Percentiles rank a stretch among this genome's conserved stretches.
phyloP scores from a whole-genome alignment of 106 monocot species.

The Dioscorea zingiberensis region DNA sequence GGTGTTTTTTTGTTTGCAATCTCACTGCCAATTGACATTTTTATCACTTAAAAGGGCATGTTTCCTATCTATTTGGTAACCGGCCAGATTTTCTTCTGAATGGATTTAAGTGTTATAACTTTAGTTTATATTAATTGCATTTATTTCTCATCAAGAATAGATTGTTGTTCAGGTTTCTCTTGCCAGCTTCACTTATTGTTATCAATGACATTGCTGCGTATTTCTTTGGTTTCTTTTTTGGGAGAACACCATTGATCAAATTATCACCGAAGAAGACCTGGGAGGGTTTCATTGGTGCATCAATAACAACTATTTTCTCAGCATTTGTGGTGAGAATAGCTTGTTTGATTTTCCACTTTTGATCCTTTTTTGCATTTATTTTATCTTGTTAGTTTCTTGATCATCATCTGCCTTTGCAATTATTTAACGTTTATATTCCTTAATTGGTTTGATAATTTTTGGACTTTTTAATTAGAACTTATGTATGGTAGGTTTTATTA shows the following conservation, averaged over 20 bases:
- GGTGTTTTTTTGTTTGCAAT: neutral
- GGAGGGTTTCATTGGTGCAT: constrained; percentile 98
- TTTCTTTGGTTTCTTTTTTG: constrained; percentile 98
- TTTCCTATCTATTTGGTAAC: neutral
- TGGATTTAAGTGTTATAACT: neutral
- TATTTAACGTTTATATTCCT: too few relatives aligned
- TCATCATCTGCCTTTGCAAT: neutral
- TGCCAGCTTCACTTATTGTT: constrained; percentile 89
- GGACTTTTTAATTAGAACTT: too few relatives aligned
- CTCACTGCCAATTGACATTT: neutral
- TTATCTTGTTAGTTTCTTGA: neutral
- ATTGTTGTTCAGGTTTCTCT: constrained; percentile 80
- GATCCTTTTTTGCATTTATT: neutral
- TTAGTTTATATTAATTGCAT: neutral
- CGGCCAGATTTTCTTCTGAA: neutral
- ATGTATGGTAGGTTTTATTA: too few relatives aligned
- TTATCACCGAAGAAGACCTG: constrained; percentile 97
- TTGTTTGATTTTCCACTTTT: neutral
- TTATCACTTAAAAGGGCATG: neutral
- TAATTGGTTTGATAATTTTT: too few relatives aligned
- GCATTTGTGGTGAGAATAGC: constrained; percentile 81
- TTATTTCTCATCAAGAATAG: neutral
- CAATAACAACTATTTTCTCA: constrained; percentile 75
- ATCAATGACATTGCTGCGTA: constrained; percentile 97
- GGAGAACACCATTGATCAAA: constrained; percentile 88